These are phyloP conservation scores for Macadamia integrifolia DNA, from an alignment of 164 flowering plant species.

Conservation along the genomic window DNA sequence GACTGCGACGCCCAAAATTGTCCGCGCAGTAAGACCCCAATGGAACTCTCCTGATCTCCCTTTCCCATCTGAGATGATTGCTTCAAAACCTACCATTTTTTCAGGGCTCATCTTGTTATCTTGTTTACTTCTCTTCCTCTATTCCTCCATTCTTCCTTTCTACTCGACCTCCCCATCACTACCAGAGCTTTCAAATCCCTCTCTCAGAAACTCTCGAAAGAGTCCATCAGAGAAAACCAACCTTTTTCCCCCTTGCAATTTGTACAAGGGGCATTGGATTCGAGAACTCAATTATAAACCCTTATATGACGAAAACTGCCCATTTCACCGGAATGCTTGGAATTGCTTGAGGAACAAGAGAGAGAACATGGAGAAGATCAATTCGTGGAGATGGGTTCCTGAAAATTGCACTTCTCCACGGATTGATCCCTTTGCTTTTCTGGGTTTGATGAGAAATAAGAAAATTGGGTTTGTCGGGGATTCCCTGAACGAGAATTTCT, in stretches of 20 bases:
- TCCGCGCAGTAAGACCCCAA: too few relatives aligned
- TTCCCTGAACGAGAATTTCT: constrained; percentile 9
- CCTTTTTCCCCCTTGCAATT: constrained; percentile 39
- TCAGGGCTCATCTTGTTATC: constrained; percentile 39
- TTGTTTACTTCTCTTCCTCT: constrained; percentile 40
- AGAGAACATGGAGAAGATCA: constrained; percentile 68
- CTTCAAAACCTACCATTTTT: constrained; percentile 33
- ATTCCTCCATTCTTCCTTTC: constrained; percentile 40
- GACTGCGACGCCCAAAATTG: too few relatives aligned
- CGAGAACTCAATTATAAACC: constrained; percentile 40
- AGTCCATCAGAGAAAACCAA: not conserved
- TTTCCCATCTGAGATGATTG: constrained; percentile 21
- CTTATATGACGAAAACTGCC: constrained; percentile 61
- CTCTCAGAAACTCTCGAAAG: not conserved
- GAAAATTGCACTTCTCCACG: constrained; percentile 36
- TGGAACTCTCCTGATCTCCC: too few relatives aligned
- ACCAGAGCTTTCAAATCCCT: constrained; percentile 11
- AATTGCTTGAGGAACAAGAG: constrained; percentile 77
- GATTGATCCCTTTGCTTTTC: constrained; percentile 55
- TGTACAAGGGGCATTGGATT: constrained; percentile 65
- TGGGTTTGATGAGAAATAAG: constrained; percentile 57
- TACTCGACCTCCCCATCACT: constrained; percentile 18
- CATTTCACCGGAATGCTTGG: constrained; percentile 90
- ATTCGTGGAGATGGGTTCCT: constrained; percentile 89
- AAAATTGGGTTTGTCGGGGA: constrained; percentile 89